Base-by-base conservation (phyloP, 2,329 filamentous ascomycete species). In the Talaromyces funiculosus region DNA sequence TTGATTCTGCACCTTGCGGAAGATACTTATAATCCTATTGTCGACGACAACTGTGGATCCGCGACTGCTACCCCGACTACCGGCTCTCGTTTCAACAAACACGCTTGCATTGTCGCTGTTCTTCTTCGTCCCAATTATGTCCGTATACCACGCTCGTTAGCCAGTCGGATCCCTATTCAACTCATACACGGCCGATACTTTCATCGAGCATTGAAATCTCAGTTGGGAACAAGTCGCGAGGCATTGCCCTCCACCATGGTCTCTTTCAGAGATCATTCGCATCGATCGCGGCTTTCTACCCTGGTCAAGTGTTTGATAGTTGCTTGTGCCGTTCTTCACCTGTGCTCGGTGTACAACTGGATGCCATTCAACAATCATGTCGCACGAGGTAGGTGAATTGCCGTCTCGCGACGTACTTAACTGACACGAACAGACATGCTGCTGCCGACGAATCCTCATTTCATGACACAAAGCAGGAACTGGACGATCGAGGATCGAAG, bases 291-390 rank as follows among this genome's bases (percentile, higher is more conserved):
- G 16, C 35, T 61, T 12, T 61, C 60, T 14, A 58, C 60, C 3
- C n/a, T 61, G n/a, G 33, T 61, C 6, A 61, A 61, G 26, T 61
- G 38, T 14, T 29, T 61, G 9, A 49, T 53, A 14, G 60, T 31
- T 29, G 60, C 54, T 20, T 57, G 54, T 31, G 37, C 56, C 7
- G 42, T 61, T 42, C 60, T 61, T 33, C 55, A 61, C 29, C 54
- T 61, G 14, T 53, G 45, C 16, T 58, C 60, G 6, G 31, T 58
- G n/a, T 61, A 58, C 33, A 61, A 57, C 38, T 58, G 60, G 60
- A 38, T 61, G 18, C 60, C 60, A 3, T 57, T 53, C 18, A 45
- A 29, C 8, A 43, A 47, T 22, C 31, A 45, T 49, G 54, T 43
- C 12, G 38, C 53, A 22, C 55, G 35, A 35, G 53, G 60, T 61